Evolutionary conservation across 1,139 yeast genomes (phyloP), one percentile per base, ranked within the genome.

Genomic region (Sugiyamaella pinicola): DNA sequence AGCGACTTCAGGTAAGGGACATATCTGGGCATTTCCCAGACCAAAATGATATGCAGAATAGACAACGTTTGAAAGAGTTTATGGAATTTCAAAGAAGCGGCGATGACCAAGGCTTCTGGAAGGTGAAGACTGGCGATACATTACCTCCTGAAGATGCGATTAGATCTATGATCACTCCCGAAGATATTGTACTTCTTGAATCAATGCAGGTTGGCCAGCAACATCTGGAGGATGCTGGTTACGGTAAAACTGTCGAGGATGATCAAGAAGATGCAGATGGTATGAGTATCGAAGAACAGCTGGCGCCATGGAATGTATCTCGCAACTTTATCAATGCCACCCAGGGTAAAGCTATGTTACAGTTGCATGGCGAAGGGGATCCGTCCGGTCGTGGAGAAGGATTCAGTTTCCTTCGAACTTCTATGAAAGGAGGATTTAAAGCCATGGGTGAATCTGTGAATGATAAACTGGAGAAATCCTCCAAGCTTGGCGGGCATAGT

Each of bases 31-130:
- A 93, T 72, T 95, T 95, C 66, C 99, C 99, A 0, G 98, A 91
- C 63, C 98, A 91, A 68, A 91, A 87, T 66, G 98, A 93, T 66
- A 91, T 93, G 90, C 99, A 95, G 69, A 93, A 90, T 65, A 80
- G 99, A 63, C 98, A 93, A 71, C 77, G 97, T 58, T 78, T 95
- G 56, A 95, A 95, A 69, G 99, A 95, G 70, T 95, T 95, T 62
- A 95, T 95, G 99, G 98, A 91, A 65, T 95, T 88, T 64, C 98
- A 91, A 72, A 78, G 98, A 62, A 83, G 86, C 41, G 99, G 99
- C 12, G 91, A 87, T 26, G 98, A 93, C 66, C 96, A 90, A 66
- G 96, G 98, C 2, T 87, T 76, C 65, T 95, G 99, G 99, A 93
- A 90, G 64, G 79, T 95, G 54, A 89, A 89, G 63, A 80, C 83